Evolutionary conservation across 345 rosid genomes (phyloP), one percentile per base, ranked within the genome.

Genomic region (Euphorbia pulcherrima): DNA sequence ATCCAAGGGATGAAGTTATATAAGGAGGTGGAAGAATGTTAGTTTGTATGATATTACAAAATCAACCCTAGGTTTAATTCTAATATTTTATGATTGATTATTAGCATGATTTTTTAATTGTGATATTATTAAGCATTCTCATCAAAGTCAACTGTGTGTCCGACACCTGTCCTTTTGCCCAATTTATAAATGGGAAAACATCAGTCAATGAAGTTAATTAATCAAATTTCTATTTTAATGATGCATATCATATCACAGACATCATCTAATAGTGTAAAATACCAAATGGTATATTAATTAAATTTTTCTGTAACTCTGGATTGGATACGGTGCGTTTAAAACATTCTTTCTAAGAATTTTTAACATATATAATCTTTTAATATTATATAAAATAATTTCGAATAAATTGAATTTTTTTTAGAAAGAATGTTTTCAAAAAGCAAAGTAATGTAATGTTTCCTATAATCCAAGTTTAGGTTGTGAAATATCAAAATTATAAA

Each of bases 11-110:
- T 71, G 77, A 67, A 72, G 69, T 58, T n/a, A n/a, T 60, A 78
- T 54, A 82, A 68, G 81, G n/a, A 65, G 55, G 70, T 20, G 67
- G 58, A 62, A 68, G 88, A 76, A 78, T 79, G 81, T 73, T 69
- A 74, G 48, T 40, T 65, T 16, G 60, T n/a, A 2, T 64, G 62
- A 67, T 75, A 64, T 82, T 84, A 84, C 90, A 6, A 70, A 59
- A 71, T 75, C 73, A 66, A 28, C 82, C 90, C 83, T 71, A 35
- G 46, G 26, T 16, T 24, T 26, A 7, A 12, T 59, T 9, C 21
- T 10, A n/a, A n/a, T n/a, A n/a, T n/a, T n/a, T n/a, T 33, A n/a
- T 52, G 23, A 21, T 52, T 57, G 27, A 23, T 56, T 27, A 1
- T 24, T 27, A 24, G 57, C 66, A 60, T 62, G 30, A 3, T 28